Evolutionary conservation across 179 eudicot species (phyloP).

Genomic region (Sideroxylon spinosum): DNA sequence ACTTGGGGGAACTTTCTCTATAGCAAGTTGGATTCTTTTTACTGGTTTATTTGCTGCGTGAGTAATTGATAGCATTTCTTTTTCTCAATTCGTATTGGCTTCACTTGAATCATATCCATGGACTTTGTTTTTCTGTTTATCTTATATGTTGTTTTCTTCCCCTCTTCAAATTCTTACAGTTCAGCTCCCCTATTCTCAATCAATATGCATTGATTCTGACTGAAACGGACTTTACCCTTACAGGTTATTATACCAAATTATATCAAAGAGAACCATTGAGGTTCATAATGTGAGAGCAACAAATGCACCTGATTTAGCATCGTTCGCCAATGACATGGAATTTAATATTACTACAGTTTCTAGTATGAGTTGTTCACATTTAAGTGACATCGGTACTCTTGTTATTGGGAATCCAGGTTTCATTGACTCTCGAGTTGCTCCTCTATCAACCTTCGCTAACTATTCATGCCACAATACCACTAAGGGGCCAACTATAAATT

Average conservation of each 20-base stretch:
- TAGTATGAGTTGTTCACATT: slow-evolving; percentile 73
- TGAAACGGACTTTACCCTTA: slow-evolving; percentile 18
- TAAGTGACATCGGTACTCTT: slow-evolving; percentile 61
- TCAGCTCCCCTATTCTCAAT: not conserved
- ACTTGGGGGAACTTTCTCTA: slow-evolving; percentile 90
- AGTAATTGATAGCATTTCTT: slow-evolving; percentile 36
- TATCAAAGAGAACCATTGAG: slow-evolving; percentile 68
- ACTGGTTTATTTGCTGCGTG: slow-evolving; percentile 83
- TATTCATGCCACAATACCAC: slow-evolving; percentile 77
- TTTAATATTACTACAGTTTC: slow-evolving; percentile 86
- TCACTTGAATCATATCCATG: slow-evolving; percentile 10
- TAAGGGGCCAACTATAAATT: slow-evolving; percentile 61
- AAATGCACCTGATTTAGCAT: slow-evolving; percentile 71
- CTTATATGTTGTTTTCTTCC: not conserved
- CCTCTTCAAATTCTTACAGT: not conserved
- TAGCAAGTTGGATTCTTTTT: slow-evolving; percentile 93
- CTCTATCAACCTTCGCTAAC: slow-evolving; percentile 61
- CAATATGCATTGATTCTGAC: not conserved
- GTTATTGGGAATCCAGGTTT: slow-evolving; percentile 65
- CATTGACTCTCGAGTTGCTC: slow-evolving; percentile 51
- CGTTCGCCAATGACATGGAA: slow-evolving; percentile 71
- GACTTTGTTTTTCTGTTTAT: not conserved
- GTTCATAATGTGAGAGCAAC: slow-evolving; percentile 79
- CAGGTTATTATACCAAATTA: slow-evolving; percentile 84
- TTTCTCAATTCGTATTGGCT: not conserved